Percentiles rank a stretch among this genome's conserved stretches.
These are phyloP conservation scores for Xylaria flabelliformis DNA, from an alignment of 495 filamentous ascomycete species.

Conservation along the genomic window DNA sequence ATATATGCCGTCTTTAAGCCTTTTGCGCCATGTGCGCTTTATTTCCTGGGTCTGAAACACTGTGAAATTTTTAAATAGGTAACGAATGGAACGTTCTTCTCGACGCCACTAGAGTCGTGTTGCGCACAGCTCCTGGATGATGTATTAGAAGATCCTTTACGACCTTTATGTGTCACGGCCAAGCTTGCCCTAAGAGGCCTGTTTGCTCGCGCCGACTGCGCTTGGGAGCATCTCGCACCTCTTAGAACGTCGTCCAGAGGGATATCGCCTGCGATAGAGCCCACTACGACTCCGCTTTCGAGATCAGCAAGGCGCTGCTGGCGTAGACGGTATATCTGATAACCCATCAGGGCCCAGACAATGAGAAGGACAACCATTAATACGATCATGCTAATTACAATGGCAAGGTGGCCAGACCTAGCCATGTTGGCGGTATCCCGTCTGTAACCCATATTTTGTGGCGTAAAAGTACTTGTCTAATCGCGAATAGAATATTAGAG, in stretches of 20 bases:
- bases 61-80: background rate
- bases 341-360: background rate
- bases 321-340: background rate
- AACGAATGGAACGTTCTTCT: background rate
- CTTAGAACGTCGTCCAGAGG: background rate
- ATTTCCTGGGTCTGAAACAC: background rate
- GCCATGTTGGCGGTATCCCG: background rate
- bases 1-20: no score
- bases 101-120: background rate
- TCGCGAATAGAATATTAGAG: background rate
- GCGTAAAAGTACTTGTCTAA: background rate
- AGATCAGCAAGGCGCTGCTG: background rate
- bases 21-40: background rate
- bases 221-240: background rate
- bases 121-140: background rate
- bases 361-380: background rate
- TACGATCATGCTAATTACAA: background rate
- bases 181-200: background rate
- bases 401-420: background rate
- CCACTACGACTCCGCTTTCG: background rate
- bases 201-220: background rate
- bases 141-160: background rate
- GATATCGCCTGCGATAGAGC: background rate
- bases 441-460: background rate
- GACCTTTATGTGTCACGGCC: background rate